Conservation (phyloP, 2,329 filamentous ascomycete genomes). For the Diatrype stigma region DNA sequence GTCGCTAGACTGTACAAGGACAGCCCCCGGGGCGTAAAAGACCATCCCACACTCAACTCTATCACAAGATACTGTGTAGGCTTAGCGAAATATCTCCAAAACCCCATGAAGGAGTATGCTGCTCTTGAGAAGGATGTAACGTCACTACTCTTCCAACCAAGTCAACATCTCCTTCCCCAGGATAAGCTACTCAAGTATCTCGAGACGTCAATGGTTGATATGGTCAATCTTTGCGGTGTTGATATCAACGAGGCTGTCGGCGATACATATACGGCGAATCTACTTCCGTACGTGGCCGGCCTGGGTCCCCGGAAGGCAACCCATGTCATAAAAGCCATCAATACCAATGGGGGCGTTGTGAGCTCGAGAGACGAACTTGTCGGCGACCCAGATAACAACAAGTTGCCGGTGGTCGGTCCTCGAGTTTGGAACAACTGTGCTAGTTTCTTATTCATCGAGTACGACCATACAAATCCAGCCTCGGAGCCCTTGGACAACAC, state of each 20-base stretch:
- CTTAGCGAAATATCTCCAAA: conserved; percentile 87
- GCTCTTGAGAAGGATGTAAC: conserved; percentile 83
- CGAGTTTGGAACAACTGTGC: conserved; percentile 96
- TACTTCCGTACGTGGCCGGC: conserved; percentile 87
- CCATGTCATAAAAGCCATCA: conserved; percentile 81
- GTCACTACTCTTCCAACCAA: conserved; percentile 83
- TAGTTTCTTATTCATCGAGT: conserved; percentile 88
- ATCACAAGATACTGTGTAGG: conserved; percentile 86
- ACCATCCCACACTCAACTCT: conserved; percentile 76
- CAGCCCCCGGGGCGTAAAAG: conserved; percentile 70
- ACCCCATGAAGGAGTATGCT: conserved; percentile 94
- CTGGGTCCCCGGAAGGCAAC: conserved; percentile 89
- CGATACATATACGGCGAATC: conserved; percentile 76
- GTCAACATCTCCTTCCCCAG: conserved; percentile 81
- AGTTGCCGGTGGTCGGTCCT: conserved; percentile 75
- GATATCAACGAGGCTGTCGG: conserved; percentile 88
- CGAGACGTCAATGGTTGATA: conserved; percentile 96
- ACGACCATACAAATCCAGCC: conserved; percentile 73
- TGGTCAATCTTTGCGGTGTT: conserved; percentile 94
- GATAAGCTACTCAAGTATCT: conserved; percentile 83
- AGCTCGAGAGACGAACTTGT: conserved; percentile 82
- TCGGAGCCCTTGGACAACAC: conserved; percentile 96
- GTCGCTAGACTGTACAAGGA: conserved; percentile 95
- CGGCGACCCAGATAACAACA: conserved; percentile 77
- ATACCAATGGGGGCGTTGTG: conserved; percentile 82